These are phyloP conservation scores for Aspergillus clavatus DNA, from an alignment of 2,329 filamentous ascomycete genomes.

Conservation along the genomic window DNA sequence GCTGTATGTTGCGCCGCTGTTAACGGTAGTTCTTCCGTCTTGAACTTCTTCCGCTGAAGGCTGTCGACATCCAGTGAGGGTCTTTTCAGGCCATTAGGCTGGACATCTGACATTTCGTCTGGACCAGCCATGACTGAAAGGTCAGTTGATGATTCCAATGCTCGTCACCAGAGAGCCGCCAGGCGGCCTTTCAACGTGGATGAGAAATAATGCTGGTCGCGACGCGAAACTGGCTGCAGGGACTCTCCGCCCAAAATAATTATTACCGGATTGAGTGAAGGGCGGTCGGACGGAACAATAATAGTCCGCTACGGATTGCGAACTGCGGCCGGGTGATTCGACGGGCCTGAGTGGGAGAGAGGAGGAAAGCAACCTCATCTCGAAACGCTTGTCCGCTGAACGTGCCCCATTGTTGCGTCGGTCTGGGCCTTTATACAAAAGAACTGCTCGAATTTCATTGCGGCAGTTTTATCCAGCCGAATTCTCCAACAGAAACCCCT, in stretches of 20 bases:
- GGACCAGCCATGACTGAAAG: constrained; percentile 31
- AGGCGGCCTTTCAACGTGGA: not conserved
- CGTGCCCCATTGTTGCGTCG: constrained; percentile 23
- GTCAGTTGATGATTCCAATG: not conserved
- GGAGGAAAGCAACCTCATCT: constrained; percentile 16
- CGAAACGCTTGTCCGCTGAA: constrained; percentile 23
- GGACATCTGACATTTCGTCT: constrained; percentile 28
- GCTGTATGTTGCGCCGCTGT: constrained; percentile 53
- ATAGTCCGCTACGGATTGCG: constrained; percentile 23
- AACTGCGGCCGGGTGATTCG: constrained; percentile 36
- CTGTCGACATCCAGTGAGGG: constrained; percentile 30
- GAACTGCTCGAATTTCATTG: constrained; percentile 11
- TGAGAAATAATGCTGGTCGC: not conserved
- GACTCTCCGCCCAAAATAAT: constrained; percentile 3
- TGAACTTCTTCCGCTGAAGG: constrained; percentile 47
- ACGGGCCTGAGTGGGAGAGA: constrained; percentile 4
- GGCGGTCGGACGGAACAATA: constrained; percentile 7
- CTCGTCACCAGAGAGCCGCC: not conserved
- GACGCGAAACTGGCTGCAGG: not conserved
- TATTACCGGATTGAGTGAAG: constrained; percentile 7
- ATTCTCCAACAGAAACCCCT: not conserved
- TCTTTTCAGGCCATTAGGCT: constrained; percentile 25
- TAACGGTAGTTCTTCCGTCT: constrained; percentile 57
- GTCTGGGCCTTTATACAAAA: constrained; percentile 13
- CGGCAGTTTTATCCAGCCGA: not conserved